Conservation (phyloP, 2,329 filamentous ascomycete species). For the Penicillium sp. region DNA sequence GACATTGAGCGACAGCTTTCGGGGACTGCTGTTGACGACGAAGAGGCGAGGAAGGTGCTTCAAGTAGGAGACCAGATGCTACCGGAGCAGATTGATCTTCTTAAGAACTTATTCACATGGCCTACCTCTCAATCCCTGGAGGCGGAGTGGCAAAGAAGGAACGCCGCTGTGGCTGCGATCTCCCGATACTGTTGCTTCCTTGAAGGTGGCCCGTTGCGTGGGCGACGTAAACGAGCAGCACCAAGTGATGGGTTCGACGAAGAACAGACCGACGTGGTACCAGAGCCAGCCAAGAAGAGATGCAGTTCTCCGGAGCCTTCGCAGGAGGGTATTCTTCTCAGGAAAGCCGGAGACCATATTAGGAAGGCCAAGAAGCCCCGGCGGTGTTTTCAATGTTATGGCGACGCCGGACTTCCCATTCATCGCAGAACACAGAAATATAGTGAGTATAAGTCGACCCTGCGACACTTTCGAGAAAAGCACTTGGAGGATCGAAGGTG, state of each 20-base stretch:
- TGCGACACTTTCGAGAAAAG: constrained; percentile 16
- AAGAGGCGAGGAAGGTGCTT: constrained; percentile 15
- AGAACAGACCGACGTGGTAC: too few relatives aligned
- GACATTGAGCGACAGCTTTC: constrained; percentile 19
- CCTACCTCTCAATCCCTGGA: constrained; percentile 14
- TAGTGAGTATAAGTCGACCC: too few relatives aligned
- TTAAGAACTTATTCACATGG: constrained; percentile 14
- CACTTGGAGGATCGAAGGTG: constrained; percentile 17
- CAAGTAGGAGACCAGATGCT: constrained; percentile 6
- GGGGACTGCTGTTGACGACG: constrained; percentile 12
- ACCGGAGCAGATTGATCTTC: constrained; percentile 14
- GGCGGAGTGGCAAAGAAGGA: constrained; percentile 13
- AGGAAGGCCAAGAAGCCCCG: constrained; percentile 13
- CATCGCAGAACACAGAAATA: constrained; percentile 13
- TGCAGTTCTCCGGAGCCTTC: neutral
- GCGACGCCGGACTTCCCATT: constrained; percentile 5
- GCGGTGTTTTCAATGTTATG: constrained; percentile 17
- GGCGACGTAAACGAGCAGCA: constrained; percentile 6
- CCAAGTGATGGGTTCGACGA: constrained; percentile 6
- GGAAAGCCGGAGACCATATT: constrained; percentile 12
- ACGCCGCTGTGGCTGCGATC: constrained; percentile 10
- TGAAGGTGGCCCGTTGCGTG: constrained; percentile 10
- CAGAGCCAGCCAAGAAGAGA: constrained; percentile 11
- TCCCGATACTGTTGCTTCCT: constrained; percentile 10
- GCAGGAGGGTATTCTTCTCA: constrained; percentile 6